A percentile compares a stretch with the other conserved stretches of the same genome.
Conservation (phyloP, 2,329 filamentous ascomycete species). For the Fusarium succisae region DNA sequence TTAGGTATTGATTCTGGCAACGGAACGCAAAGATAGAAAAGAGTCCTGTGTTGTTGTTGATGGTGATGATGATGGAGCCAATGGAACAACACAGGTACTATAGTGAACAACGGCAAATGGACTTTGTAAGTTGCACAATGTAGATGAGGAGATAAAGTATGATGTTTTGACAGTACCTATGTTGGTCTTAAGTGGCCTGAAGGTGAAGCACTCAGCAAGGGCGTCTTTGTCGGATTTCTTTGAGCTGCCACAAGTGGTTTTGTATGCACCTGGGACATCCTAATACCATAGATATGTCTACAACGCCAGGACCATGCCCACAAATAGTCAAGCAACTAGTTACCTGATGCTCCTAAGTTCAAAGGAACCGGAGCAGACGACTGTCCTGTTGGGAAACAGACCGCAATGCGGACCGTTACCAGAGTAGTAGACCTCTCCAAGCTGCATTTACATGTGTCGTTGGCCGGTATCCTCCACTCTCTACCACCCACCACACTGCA, state of each 20-base stretch:
- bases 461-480: conserved; percentile 26
- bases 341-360: conserved; percentile 29
- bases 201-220: conserved; percentile 19
- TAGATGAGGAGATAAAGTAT: conserved; percentile 14
- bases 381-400: conserved; percentile 32
- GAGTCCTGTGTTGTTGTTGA: not conserved
- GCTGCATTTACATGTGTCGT: conserved; percentile 42
- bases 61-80: not conserved
- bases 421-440: conserved; percentile 32
- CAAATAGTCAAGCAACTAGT: conserved; percentile 42
- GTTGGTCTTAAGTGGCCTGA: conserved; percentile 31
- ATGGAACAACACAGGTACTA: conserved; percentile 1
- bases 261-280: conserved; percentile 32
- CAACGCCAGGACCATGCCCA: conserved; percentile 37
- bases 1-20: not conserved
- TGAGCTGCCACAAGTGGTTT: conserved; percentile 33
- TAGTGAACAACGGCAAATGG: not conserved
- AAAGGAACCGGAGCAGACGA: conserved; percentile 28
- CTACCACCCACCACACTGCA: conserved; percentile 13
- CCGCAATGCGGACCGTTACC: conserved; percentile 34
- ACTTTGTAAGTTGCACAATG: conserved; percentile 22
- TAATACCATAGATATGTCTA: conserved; percentile 25
- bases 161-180: conserved; percentile 35
- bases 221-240: conserved; percentile 40
- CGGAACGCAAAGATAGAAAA: not conserved